Evolutionary conservation across 176 grass and related monocot species (phyloP).

Genomic region (Aechmea fasciata): DNA sequence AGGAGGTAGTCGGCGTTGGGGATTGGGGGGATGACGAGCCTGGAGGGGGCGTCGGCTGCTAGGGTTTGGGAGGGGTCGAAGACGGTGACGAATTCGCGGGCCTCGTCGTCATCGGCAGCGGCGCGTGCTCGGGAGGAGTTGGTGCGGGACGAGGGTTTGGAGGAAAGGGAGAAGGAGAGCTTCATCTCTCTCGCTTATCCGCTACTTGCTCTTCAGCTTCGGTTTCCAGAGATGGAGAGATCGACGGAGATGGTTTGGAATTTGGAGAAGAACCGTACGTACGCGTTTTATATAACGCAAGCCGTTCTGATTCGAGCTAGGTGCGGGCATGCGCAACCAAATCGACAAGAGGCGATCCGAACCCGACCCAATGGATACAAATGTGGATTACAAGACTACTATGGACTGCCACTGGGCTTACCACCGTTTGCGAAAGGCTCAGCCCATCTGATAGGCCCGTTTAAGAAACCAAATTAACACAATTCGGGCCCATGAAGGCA

Average conservation of each 20-base stretch:
- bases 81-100: conserved; percentile 58
- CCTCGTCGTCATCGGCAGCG: neutral
- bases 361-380: too few species aligned
- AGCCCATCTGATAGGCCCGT: too few species aligned
- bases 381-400: too few species aligned
- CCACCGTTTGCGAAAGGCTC: too few species aligned
- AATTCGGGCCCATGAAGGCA: too few species aligned
- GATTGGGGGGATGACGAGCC: conserved; percentile 63
- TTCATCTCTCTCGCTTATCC: conserved; percentile 31
- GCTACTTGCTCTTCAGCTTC: neutral
- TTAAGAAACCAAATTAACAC: too few species aligned
- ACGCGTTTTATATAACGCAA: too few species aligned
- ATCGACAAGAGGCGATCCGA: too few species aligned
- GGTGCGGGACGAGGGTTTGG: conserved; percentile 25
- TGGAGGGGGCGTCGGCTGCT: conserved; percentile 7
- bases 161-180: conserved; percentile 64
- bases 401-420: too few species aligned
- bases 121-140: neutral
- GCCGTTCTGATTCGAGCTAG: too few species aligned
- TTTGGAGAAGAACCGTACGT: neutral
- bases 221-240: neutral
- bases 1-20: conserved; percentile 53
- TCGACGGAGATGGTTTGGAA: neutral
- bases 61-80: conserved; percentile 76
- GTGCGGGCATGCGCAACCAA: too few species aligned